A percentile compares a stretch with the other conserved stretches of the same genome.
phyloP scores from a whole-genome alignment of 257 asterid genomes.

The Fraxinus cuspidata region DNA sequence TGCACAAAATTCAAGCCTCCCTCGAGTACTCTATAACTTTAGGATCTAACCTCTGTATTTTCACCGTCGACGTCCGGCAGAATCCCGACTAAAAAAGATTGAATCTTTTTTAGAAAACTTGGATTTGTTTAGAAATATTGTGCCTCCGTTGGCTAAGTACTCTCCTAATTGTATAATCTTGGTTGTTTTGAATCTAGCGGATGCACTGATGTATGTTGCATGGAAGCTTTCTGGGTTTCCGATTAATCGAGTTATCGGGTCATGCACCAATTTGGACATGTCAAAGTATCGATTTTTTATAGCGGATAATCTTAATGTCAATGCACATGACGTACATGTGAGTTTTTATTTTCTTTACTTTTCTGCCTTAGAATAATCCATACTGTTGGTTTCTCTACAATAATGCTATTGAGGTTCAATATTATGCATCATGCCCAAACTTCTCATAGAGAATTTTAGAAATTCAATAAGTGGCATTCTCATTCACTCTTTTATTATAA shows the following conservation, averaged over 20 bases:
- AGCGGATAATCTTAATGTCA: constrained; percentile 85
- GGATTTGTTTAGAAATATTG: constrained; percentile 46
- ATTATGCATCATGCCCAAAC: too few relatives aligned
- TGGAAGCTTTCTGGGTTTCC: constrained; percentile 85
- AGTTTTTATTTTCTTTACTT: constrained; percentile 11
- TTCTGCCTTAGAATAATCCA: too few relatives aligned
- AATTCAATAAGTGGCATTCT: too few relatives aligned
- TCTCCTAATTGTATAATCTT: constrained; percentile 57
- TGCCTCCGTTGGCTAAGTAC: constrained; percentile 67
- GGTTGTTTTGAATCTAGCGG: constrained; percentile 87
- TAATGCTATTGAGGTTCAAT: neutral
- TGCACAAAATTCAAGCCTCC: constrained; percentile 68
- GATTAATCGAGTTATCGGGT: constrained; percentile 71
- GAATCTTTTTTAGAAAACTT: constrained; percentile 64
- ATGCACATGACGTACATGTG: constrained; percentile 92
- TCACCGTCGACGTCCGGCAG: constrained; percentile 86
- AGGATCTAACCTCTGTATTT: constrained; percentile 73
- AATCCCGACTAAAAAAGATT: constrained; percentile 74
- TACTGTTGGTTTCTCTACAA: too few relatives aligned
- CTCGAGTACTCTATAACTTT: constrained; percentile 58
- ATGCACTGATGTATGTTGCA: constrained; percentile 70
- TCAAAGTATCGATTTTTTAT: constrained; percentile 75
- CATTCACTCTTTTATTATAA: too few relatives aligned
- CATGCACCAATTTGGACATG: constrained; percentile 85
- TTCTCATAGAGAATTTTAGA: too few relatives aligned